Base-by-base conservation (phyloP, 306 rosid species). In the Cicer yamashitae region DNA sequence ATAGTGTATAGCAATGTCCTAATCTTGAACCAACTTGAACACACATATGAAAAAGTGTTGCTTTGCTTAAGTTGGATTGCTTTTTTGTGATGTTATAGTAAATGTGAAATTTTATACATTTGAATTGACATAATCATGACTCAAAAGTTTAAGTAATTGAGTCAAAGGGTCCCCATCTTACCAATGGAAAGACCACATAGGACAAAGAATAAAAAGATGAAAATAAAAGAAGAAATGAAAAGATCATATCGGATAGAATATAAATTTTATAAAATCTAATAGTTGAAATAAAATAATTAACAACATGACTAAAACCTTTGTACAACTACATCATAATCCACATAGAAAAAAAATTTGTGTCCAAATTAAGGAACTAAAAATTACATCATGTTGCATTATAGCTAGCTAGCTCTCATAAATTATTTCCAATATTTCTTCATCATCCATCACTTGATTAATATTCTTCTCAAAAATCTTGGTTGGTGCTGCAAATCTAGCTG, bases 401-500 rank as follows among this genome's bases (percentile, higher is more conserved):
- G 30, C 79, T 67, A 60, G 41, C 43, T 25, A 60, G 67, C 51
- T 51, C 20, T 62, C 48, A 52, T 57, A 14, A 20, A 17, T 63
- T 46, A 59, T 71, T 46, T 18, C 54, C 22, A 68, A 54, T 34
- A 60, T 34, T 67, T 73, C 81, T 22, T 30, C 67, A 64, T 22
- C 81, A 70, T 34, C 71, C 56, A 76, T 69, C 13, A 14, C 72
- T 69, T 72, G 37, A 30, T 30, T 17, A 64, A 8, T 9, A 73
- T 11, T 59, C 57, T 65, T 77, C 40, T 72, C 75, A 15, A 86
- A 81, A 77, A 82, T 53, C 77, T 67, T 77, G 9, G 86, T 72
- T 7, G 91, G 91, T 77, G 84, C 90, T 64, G 98, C 96, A 37
- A 89, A 93, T 70, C 92, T 61, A 72, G 96, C 98, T 0, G 98